A percentile compares a stretch with the other conserved stretches of the same genome.
Evolutionary conservation across 176 grass and related monocot genomes (phyloP).

Genomic region (Thalia dealbata): DNA sequence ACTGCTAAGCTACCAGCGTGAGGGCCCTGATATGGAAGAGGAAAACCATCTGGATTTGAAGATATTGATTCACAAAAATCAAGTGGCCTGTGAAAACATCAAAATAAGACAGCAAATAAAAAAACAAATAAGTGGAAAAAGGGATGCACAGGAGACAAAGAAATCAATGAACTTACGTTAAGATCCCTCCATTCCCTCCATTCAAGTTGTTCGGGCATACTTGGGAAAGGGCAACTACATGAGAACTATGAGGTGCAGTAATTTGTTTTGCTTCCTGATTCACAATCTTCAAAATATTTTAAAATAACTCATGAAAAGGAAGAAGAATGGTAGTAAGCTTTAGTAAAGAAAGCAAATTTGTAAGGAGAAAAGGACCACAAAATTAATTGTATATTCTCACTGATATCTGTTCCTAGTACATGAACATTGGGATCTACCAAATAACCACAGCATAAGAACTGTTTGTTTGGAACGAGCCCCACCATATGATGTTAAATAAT

Average conservation of each 20-base stretch:
- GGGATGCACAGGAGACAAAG: background rate
- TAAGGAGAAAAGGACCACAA: background rate
- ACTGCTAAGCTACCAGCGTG: constrained; percentile 50
- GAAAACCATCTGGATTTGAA: constrained; percentile 47
- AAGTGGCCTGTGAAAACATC: constrained; percentile 53
- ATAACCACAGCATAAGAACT: background rate
- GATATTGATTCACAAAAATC: constrained; percentile 78
- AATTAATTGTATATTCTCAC: background rate
- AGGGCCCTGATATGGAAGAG: constrained; percentile 48
- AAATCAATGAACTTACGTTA: constrained; percentile 58
- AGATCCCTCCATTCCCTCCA: constrained; percentile 36
- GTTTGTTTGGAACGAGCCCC: background rate
- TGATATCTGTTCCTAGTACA: background rate
- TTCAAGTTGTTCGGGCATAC: constrained; percentile 51
- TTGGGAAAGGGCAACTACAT: constrained; percentile 68
- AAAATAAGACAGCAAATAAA: background rate
- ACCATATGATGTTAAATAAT: background rate
- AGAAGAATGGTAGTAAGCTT: constrained; percentile 13
- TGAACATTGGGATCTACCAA: background rate
- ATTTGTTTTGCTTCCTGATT: constrained; percentile 53
- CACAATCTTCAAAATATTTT: constrained; percentile 38
- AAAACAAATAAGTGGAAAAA: background rate
- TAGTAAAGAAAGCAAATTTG: constrained; percentile 2
- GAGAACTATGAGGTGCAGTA: constrained; percentile 58
- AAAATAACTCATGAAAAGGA: constrained; percentile 9